These are phyloP conservation scores for Tieghemostelium lacteum DNA, from an alignment of 78 protist genomes.

Conservation along the genomic window DNA sequence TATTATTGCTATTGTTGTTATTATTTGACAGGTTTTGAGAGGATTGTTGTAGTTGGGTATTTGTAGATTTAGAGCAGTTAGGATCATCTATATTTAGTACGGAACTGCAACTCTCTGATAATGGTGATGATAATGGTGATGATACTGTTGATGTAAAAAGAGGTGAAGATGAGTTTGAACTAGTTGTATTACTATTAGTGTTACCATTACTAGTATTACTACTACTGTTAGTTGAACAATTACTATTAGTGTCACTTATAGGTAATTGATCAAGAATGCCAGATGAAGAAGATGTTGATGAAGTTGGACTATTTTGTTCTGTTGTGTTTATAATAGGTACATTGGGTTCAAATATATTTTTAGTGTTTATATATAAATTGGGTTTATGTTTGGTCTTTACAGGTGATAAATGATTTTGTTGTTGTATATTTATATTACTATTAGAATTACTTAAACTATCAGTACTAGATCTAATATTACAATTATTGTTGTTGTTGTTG, in stretches of 20 bases:
- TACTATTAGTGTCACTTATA: not conserved
- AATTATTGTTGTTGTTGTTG: slow-evolving; percentile 3
- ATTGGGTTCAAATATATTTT: not conserved
- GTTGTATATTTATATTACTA: not conserved
- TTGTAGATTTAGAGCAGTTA: not conserved
- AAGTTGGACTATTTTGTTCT: not conserved
- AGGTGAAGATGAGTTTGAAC: not conserved
- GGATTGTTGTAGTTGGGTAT: not conserved
- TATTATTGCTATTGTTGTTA: not conserved
- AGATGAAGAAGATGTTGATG: not conserved
- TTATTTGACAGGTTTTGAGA: not conserved
- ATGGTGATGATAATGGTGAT: not conserved
- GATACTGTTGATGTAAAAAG: not conserved
- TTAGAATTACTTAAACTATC: not conserved
- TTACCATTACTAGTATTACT: not conserved
- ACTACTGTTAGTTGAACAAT: not conserved
- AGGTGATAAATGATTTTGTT: not conserved
- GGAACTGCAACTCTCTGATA: no score
- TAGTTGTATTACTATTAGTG: not conserved
- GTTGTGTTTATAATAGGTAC: not conserved
- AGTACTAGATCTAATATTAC: not conserved
- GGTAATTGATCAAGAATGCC: no score
- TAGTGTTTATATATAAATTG: not conserved
- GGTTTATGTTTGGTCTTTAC: not conserved
- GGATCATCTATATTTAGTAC: no score